Evolutionary conservation across 805 yeast species (phyloP), one percentile per base, ranked within the genome.

Genomic region (Saccharomycopsis fibuligera): DNA sequence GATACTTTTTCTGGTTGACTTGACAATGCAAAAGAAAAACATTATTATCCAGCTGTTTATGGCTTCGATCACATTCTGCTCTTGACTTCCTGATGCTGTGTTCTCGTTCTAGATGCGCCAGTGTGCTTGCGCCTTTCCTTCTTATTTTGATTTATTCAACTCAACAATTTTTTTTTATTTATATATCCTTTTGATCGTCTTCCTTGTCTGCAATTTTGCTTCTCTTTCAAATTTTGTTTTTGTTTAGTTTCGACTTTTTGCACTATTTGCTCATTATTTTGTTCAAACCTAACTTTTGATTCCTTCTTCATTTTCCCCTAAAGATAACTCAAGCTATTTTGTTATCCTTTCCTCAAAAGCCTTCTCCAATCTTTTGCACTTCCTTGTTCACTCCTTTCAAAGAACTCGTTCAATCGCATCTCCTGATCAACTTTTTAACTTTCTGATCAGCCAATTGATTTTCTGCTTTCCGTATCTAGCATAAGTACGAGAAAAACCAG

Each of bases 1-100:
- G 37, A 33, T 30, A 25, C 44, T 40, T 29, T 41, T n/a, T 41
- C 24, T 41, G 22, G 19, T 27, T 27, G 33, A 25, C 22, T 4
- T 14, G 19, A 41, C 16, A 27, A 19, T 16, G 17, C 14, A 21
- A 14, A 40, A n/a, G 12, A 29, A 29, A 29, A 29, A 12, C 23
- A 17, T 19, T 25, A 17, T 25, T 16, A 12, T 40, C n/a, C 21
- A 25, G 27, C 16, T 40, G 12, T 40, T 25, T 25, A 38, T 29
- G 8, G 31, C 12, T 29, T 29, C 12, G 8, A 29, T 29, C 12
- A 29, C 8, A 29, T 9, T 9, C 12, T 12, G 12, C 12, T 29
- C 31, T 29, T 29, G 31, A 9, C 12, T 29, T 9, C 12, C 31
- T 9, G 31, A 29, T 29, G 31, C 8, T 29, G 31, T 9, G 12